Conservation (phyloP, 2,329 filamentous ascomycete genomes). For the Claviceps maximensis region DNA sequence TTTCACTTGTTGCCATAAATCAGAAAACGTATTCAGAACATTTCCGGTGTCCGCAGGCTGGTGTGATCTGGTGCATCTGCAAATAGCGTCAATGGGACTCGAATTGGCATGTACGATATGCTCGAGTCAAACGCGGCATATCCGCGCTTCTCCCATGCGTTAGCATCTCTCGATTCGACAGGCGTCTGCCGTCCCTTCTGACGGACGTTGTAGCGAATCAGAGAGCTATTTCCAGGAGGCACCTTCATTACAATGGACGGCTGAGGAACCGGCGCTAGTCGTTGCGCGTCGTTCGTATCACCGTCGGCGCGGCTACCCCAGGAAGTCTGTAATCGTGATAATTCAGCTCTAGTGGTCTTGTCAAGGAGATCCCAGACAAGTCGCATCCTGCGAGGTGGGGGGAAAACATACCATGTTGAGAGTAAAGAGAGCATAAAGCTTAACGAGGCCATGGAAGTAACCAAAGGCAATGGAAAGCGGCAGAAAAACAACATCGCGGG, state of each 20-base stretch:
- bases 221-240: constrained; percentile 28
- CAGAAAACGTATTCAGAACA: background rate
- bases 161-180: constrained; percentile 10
- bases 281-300: constrained; percentile 66
- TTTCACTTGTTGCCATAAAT: background rate
- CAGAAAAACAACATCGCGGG: constrained; percentile 64
- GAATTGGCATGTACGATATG: constrained; percentile 21
- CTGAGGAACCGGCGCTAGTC: constrained; percentile 41
- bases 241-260: constrained; percentile 28
- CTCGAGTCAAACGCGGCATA: constrained; percentile 23
- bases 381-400: background rate
- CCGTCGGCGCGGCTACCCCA: constrained; percentile 92
- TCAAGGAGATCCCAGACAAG: constrained; percentile 1
- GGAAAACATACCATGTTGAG: constrained; percentile 58
- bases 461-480: constrained; percentile 83
- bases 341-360: background rate
- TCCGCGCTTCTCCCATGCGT: constrained; percentile 19
- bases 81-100: constrained; percentile 4
- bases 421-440: constrained; percentile 75
- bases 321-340: constrained; percentile 51
- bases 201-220: constrained; percentile 33
- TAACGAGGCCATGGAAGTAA: constrained; percentile 86
- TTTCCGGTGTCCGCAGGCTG: background rate
- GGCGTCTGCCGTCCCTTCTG: constrained; percentile 24
- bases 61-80: background rate